Percentiles rank a stretch among this genome's conserved stretches.
Evolutionary conservation across 441 rosid species (phyloP).

Genomic region (Capsella rubella): DNA sequence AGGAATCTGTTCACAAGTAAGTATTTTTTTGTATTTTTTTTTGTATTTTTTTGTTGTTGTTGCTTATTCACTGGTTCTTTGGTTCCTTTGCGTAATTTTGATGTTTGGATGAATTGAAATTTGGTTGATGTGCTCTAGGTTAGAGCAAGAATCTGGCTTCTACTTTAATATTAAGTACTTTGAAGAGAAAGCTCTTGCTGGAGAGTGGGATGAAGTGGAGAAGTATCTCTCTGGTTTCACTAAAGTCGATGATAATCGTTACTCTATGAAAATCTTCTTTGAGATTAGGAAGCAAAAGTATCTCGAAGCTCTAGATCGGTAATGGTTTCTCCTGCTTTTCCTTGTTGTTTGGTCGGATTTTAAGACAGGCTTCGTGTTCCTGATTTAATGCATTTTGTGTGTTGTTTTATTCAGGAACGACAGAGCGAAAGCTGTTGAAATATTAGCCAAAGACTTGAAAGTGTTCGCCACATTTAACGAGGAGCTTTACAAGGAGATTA

Average conservation of each 20-base stretch:
- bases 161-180: conserved; percentile 87
- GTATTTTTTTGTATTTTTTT: conserved; percentile 13
- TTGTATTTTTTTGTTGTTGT: not conserved
- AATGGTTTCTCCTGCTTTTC: conserved; percentile 31
- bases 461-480: conserved; percentile 66
- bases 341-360: conserved; percentile 31
- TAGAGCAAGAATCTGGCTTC: conserved; percentile 91
- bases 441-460: conserved; percentile 69
- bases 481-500: conserved; percentile 68
- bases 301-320: conserved; percentile 96
- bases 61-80: not conserved
- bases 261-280: conserved; percentile 94
- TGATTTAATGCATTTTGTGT: conserved; percentile 26
- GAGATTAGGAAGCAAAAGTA: conserved; percentile 98
- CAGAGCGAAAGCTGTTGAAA: conserved; percentile 68
- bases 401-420: conserved; percentile 50
- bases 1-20: conserved; percentile 56
- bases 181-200: conserved; percentile 88
- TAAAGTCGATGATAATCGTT: conserved; percentile 89
- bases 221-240: conserved; percentile 84
- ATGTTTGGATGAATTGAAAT: conserved; percentile 5
- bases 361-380: conserved; percentile 19
- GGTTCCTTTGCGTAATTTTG: not conserved
- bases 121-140: conserved; percentile 51
- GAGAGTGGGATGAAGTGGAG: conserved; percentile 95